phyloP scores from a whole-genome alignment of 108 stramenopile genomes.

The Nitzschia inconspicua region DNA sequence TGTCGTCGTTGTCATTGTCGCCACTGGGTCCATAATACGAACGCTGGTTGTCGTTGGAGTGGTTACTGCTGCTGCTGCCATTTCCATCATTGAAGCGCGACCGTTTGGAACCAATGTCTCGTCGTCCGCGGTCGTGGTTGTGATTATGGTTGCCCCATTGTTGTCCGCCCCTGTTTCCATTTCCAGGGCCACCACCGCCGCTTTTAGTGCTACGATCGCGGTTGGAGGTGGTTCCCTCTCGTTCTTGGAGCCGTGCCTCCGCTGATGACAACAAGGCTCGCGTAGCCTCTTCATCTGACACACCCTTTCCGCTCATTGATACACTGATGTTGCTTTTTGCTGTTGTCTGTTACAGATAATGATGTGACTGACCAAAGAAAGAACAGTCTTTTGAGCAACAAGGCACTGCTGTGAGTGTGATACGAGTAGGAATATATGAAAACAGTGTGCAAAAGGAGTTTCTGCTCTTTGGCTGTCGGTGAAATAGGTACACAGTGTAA shows the following conservation, averaged over 20 bases:
- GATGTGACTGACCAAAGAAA: too few species aligned
- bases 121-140: not conserved
- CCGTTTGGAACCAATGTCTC: not conserved
- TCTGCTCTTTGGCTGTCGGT: too few species aligned
- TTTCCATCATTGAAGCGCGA: too few species aligned
- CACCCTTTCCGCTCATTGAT: constrained; percentile 5
- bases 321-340: too few species aligned
- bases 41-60: constrained; percentile 3
- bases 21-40: constrained; percentile 26
- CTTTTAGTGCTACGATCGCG: not conserved
- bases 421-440: too few species aligned
- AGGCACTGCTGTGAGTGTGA: too few species aligned
- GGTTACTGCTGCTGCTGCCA: constrained; percentile 15
- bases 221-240: constrained; percentile 8
- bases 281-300: constrained; percentile 39
- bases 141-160: not conserved
- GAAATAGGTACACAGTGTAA: too few species aligned
- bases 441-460: too few species aligned
- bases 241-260: constrained; percentile 15
- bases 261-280: constrained; percentile 25
- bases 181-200: not conserved
- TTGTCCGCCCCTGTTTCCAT: not conserved
- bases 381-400: too few species aligned
- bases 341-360: too few species aligned
- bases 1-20: constrained; percentile 1